phyloP scores from a whole-genome alignment of 202 grass and related monocot genomes.

The Dendrocalamus latiflorus region DNA sequence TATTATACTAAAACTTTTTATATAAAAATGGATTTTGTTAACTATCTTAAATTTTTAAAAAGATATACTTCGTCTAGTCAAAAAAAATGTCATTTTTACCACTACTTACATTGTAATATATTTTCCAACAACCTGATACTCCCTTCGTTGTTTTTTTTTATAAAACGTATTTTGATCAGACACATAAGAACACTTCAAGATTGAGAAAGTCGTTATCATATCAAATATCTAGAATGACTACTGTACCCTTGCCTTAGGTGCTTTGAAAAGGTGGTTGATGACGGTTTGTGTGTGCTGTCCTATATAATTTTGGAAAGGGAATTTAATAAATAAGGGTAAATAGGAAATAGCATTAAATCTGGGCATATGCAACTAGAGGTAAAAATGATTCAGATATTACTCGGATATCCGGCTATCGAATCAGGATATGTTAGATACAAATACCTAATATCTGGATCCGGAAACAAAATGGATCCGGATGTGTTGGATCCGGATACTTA shows the following conservation, averaged over 20 bases:
- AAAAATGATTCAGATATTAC: no score
- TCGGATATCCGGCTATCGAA: no score
- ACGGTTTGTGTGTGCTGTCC: not conserved
- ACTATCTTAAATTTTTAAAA: not conserved
- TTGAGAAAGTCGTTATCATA: not conserved
- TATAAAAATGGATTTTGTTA: not conserved
- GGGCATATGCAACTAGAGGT: no score
- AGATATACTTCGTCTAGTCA: not conserved
- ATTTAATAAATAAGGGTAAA: not conserved
- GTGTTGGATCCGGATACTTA: no score
- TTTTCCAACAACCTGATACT: not conserved
- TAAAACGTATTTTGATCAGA: not conserved
- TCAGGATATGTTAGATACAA: no score
- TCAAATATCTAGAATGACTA: not conserved
- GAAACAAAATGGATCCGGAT: no score
- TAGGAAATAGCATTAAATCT: not conserved
- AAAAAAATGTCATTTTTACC: not conserved
- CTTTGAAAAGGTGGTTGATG: not conserved
- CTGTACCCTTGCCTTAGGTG: not conserved
- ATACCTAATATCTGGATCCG: not conserved
- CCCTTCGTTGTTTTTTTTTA: not conserved
- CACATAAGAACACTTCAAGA: not conserved
- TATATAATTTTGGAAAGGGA: not conserved
- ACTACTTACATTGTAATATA: not conserved
- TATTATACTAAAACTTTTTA: not conserved